phyloP scores from a whole-genome alignment of 257 asterid genomes.

The Scutellaria barbata region DNA sequence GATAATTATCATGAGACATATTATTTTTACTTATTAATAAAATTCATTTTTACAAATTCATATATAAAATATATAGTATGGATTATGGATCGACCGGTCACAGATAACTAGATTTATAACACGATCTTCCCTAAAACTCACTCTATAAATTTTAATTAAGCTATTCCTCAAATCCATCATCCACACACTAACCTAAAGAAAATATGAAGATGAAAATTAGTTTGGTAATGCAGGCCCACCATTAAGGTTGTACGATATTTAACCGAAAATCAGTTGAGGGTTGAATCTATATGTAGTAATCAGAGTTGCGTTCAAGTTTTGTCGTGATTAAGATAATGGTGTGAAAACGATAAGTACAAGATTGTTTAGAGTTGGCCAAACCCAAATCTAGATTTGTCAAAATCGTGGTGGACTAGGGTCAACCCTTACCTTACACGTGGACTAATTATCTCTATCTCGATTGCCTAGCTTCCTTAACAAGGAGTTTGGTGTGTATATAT shows the following conservation, averaged over 20 bases:
- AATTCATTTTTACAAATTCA: too few species aligned
- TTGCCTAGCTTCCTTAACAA: not conserved
- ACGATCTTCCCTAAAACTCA: too few species aligned
- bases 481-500: too few species aligned
- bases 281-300: not conserved
- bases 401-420: slow-evolving; percentile 30
- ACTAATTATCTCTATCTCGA: slow-evolving; percentile 20
- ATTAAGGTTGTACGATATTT: not conserved
- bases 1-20: too few species aligned
- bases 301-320: slow-evolving; percentile 8
- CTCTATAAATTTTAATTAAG: too few species aligned
- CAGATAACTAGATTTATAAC: too few species aligned
- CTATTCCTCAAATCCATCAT: too few species aligned
- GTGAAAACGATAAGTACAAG: slow-evolving; percentile 30
- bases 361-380: slow-evolving; percentile 4
- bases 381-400: slow-evolving; percentile 31
- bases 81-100: too few species aligned
- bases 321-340: slow-evolving; percentile 24
- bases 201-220: not conserved
- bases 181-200: too few species aligned
- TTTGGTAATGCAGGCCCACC: slow-evolving; percentile 14
- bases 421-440: slow-evolving; percentile 28
- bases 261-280: slow-evolving; percentile 11
- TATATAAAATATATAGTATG: too few species aligned
- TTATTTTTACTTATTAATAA: too few species aligned